Conservation (phyloP, 2,329 filamentous ascomycete genomes). For the Elsinoe ampelina region DNA sequence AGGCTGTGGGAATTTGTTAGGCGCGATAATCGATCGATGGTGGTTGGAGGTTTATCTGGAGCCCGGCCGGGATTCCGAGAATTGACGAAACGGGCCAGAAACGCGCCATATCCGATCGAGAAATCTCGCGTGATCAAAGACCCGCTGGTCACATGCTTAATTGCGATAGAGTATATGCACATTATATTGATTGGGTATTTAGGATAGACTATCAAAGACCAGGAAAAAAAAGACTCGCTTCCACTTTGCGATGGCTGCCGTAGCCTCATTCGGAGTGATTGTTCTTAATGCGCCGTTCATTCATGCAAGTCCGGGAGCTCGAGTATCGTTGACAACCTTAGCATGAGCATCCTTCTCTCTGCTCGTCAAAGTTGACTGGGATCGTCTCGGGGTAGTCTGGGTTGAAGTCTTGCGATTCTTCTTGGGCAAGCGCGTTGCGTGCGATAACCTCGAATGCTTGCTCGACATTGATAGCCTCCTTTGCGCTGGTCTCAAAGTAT, state of each 20-base stretch:
- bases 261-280: slow-evolving; percentile 3
- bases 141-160: neutral
- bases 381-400: slow-evolving; percentile 97
- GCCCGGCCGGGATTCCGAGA: neutral
- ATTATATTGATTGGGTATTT: slow-evolving; percentile 14
- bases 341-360: slow-evolving; percentile 87
- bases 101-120: neutral
- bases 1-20: neutral
- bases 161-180: neutral
- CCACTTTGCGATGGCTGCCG: neutral
- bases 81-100: neutral
- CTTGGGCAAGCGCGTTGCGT: slow-evolving; percentile 86
- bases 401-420: slow-evolving; percentile 96
- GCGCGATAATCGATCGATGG: neutral
- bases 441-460: slow-evolving; percentile 85
- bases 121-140: slow-evolving; percentile 4
- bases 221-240: slow-evolving; percentile 8
- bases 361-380: slow-evolving; percentile 93
- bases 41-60: slow-evolving; percentile 5
- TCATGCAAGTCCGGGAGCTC: slow-evolving; percentile 1
- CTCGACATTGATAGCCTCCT: slow-evolving; percentile 97
- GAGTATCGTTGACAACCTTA: slow-evolving; percentile 30
- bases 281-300: slow-evolving; percentile 9
- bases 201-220: neutral
- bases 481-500: slow-evolving; percentile 98